phyloP scores from a whole-genome alignment of 1,284 basidiomycete species.

The Apiotrichum akiyoshidainum region DNA sequence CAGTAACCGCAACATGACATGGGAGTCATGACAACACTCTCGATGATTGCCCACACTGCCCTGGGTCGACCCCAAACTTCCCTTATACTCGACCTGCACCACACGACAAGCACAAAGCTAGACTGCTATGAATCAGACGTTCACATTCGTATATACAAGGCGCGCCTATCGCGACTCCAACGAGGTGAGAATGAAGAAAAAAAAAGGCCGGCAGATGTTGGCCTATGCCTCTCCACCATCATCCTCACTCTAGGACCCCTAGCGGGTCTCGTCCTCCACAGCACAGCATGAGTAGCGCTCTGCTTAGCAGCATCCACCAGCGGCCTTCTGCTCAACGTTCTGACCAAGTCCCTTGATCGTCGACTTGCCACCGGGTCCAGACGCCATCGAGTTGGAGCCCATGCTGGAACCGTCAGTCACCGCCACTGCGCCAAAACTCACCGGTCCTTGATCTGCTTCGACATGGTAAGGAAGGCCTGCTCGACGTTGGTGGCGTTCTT shows the following conservation, averaged over 20 bases:
- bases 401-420: conserved; percentile 50
- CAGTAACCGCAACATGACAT: too few species aligned
- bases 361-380: conserved; percentile 53
- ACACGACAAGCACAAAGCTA: neutral
- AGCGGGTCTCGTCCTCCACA: conserved; percentile 3
- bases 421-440: conserved; percentile 25
- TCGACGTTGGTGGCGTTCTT: conserved; percentile 99
- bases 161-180: conserved; percentile 12
- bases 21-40: too few species aligned
- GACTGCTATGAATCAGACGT: conserved; percentile 20
- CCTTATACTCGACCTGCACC: too few species aligned
- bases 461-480: conserved; percentile 99
- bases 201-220: conserved; percentile 1
- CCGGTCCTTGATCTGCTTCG: conserved; percentile 95
- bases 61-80: too few species aligned
- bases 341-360: conserved; percentile 62
- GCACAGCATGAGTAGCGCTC: neutral
- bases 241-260: conserved; percentile 9
- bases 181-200: conserved; percentile 4
- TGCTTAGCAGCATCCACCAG: conserved; percentile 69
- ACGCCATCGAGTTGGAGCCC: conserved; percentile 53
- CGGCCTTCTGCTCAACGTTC: conserved; percentile 68
- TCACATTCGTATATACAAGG: conserved; percentile 29
- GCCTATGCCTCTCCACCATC: conserved; percentile 6
- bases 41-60: too few species aligned